Evolutionary conservation across 257 asterid species (phyloP), one percentile per base, ranked within the genome.

Genomic region (Solanum pennellii): DNA sequence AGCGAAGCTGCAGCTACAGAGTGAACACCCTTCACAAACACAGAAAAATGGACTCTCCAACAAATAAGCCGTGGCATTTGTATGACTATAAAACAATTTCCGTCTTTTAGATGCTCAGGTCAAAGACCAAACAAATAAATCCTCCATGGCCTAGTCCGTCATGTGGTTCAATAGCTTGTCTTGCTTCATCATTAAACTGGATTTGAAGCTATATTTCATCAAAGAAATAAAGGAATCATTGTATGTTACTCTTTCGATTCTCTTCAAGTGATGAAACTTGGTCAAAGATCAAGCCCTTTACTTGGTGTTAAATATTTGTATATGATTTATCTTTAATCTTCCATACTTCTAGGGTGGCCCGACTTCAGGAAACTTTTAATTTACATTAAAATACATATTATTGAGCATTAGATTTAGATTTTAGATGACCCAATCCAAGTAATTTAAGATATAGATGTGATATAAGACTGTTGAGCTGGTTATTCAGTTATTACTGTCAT

Each of bases 21-120:
- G 79, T n/a, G 92, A 86, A 20, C 59, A 73, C 86, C 74, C 73
- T 7, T 21, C 74, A n/a, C 76, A 35, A 59, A 74, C 65, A 45
- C 87, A 59, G 83, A 60, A 76, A 71, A 89, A 90, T 84, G 90
- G 83, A 73, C 71, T 59, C 66, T 45, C 91, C 21, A 27, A 75
- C 47, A 90, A 88, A 80, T 90, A 49, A 88, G 88, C 90, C 35
- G 87, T 86, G 23, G 89, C 90, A 71, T 91, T 87, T 16, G 42
- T 49, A 21, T 88, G 90, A 89, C 44, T 86, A 33, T 20, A 47
- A 66, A 25, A 45, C 62, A 52, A 3, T 52, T 52, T 52, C 10
- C 71, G 66, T 41, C 39, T 41, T 44, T 7, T 69, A 80, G 66
- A 23, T 47, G 84, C 56, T 47, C 68, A 27, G 31, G 84, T 80